phyloP scores from a whole-genome alignment of 805 yeast genomes.

The Ogataea corticis region DNA sequence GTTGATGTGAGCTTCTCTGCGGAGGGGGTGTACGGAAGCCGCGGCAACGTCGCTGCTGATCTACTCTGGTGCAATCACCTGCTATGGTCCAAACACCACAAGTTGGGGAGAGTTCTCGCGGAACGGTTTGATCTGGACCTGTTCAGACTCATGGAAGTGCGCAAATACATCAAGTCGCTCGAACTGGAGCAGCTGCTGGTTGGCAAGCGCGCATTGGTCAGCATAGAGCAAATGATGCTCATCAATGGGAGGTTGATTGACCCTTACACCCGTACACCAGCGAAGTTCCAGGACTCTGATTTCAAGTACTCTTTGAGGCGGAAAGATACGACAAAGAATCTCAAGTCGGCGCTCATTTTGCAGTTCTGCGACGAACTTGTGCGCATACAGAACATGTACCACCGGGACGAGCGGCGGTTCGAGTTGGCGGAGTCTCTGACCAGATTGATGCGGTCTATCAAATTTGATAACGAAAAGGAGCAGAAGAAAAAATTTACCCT shows the following conservation, averaged over 20 bases:
- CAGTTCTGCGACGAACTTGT: constrained; percentile 1
- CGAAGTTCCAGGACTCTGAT: constrained; percentile 1
- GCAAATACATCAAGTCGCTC: constrained; percentile 8
- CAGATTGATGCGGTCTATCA: not conserved
- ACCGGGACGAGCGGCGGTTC: too few species aligned
- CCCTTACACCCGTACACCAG: not conserved
- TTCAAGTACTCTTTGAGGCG: not conserved
- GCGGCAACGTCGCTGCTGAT: not conserved
- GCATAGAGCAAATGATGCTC: constrained; percentile 1
- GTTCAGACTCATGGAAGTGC: constrained; percentile 4
- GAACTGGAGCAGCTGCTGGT: not conserved
- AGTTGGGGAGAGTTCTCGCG: constrained; percentile 2
- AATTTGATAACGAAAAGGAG: not conserved
- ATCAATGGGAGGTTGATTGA: constrained; percentile 7
- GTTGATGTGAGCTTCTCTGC: constrained; percentile 2
- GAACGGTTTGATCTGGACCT: constrained; percentile 5
- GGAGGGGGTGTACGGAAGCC: not conserved
- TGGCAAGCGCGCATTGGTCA: not conserved
- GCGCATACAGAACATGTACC: too few species aligned
- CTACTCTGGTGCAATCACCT: too few species aligned
- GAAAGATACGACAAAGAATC: not conserved
- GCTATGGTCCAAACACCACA: not conserved
- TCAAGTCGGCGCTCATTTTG: constrained; percentile 2
- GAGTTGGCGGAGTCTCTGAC: not conserved
- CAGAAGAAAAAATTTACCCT: not conserved